Conservation (phyloP, 805 yeast genomes). For the Torulaspora franciscae region DNA sequence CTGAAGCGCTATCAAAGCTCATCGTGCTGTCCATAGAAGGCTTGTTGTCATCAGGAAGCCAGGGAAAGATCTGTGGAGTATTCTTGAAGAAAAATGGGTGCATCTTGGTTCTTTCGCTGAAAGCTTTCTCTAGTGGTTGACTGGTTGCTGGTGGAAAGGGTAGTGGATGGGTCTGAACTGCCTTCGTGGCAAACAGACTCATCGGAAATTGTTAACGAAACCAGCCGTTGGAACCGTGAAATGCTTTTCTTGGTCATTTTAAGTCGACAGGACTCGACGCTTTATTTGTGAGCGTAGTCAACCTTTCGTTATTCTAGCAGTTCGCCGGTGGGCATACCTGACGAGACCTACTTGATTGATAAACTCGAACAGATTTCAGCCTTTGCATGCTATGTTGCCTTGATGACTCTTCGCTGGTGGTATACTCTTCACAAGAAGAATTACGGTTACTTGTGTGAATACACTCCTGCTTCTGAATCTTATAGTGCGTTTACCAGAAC, state of each 20-base stretch:
- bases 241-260: not conserved
- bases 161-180: too few relatives aligned
- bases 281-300: not conserved
- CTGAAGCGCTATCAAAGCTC: too few relatives aligned
- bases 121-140: too few relatives aligned
- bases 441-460: conserved; percentile 11
- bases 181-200: too few relatives aligned
- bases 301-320: not conserved
- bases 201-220: too few relatives aligned
- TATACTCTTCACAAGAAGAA: not conserved
- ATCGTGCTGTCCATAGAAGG: too few relatives aligned
- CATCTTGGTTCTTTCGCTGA: too few relatives aligned
- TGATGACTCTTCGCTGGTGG: conserved; percentile 3
- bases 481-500: conserved; percentile 19
- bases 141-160: too few relatives aligned
- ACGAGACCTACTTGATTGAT: not conserved
- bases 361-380: not conserved
- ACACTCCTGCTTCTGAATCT: conserved; percentile 23
- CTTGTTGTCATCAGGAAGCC: too few relatives aligned
- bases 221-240: too few relatives aligned
- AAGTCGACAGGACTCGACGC: not conserved
- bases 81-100: too few relatives aligned
- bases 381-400: conserved; percentile 4
- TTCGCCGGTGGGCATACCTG: not conserved
- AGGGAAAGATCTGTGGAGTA: too few relatives aligned